Percentiles rank a stretch among this genome's conserved stretches.
phyloP scores from a whole-genome alignment of 768 basidiomycete species.

The Amanita phalloides region DNA sequence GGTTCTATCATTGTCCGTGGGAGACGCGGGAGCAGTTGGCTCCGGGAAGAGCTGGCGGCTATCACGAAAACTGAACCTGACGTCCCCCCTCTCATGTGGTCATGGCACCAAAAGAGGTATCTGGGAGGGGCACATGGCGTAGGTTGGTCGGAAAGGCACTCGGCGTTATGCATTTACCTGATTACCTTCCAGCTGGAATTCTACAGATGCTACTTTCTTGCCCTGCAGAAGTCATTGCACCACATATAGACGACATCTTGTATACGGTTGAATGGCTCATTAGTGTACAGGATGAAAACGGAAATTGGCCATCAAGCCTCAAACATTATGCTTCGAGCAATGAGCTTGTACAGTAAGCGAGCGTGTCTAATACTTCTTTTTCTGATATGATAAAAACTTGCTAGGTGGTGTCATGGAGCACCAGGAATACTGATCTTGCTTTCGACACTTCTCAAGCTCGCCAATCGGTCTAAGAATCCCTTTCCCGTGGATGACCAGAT shows the following conservation, averaged over 20 bases:
- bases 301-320: conserved; percentile 38
- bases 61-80: background rate
- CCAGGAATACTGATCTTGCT: conserved; percentile 38
- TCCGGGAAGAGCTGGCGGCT: background rate
- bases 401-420: conserved; percentile 53
- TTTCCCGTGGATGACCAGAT: conserved; percentile 16
- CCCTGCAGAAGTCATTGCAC: conserved; percentile 23
- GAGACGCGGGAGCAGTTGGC: conserved; percentile 8
- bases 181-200: conserved; percentile 32
- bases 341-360: conserved; percentile 39
- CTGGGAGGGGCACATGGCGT: conserved; percentile 52
- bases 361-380: background rate
- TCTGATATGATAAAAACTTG: background rate
- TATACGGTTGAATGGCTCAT: conserved; percentile 38
- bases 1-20: conserved; percentile 37
- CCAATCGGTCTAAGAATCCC: conserved; percentile 10
- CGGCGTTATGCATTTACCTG: background rate
- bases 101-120: conserved; percentile 46
- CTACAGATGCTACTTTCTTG: conserved; percentile 37
- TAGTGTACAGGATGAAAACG: conserved; percentile 28
- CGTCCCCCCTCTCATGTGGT: conserved; percentile 44
- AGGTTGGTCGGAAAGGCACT: conserved; percentile 21
- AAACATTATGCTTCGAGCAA: conserved; percentile 18
- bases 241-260: conserved; percentile 30
- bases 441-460: conserved; percentile 27